phyloP scores from a whole-genome alignment of 2,329 filamentous ascomycete species.

The Penicillium rolfsii region DNA sequence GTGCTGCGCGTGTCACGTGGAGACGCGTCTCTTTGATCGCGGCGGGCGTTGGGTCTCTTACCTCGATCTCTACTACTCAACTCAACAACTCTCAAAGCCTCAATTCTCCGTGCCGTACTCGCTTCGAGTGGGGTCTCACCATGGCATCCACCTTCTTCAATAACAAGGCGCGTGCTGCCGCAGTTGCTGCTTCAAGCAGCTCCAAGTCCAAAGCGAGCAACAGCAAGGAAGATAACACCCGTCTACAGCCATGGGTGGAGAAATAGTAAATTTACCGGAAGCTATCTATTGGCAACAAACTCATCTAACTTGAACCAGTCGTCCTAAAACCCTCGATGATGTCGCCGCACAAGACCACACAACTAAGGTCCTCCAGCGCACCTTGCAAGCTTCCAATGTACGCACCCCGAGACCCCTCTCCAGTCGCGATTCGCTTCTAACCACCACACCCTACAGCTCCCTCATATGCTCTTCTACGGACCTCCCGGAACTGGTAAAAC shows the following conservation, averaged over 20 bases:
- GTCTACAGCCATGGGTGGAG: slow-evolving; percentile 93
- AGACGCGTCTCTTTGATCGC: slow-evolving; percentile 36
- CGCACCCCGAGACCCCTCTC: slow-evolving; percentile 22
- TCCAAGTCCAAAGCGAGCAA: slow-evolving; percentile 68
- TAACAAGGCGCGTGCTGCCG: slow-evolving; percentile 77
- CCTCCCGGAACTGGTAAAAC: slow-evolving; percentile 98
- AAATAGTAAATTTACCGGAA: slow-evolving; percentile 73
- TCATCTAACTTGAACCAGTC: slow-evolving; percentile 57
- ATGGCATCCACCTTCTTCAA: slow-evolving; percentile 90
- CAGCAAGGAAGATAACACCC: slow-evolving; percentile 63
- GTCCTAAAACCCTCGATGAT: slow-evolving; percentile 90
- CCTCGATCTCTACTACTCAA: slow-evolving; percentile 15
- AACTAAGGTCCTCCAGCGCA: slow-evolving; percentile 86
- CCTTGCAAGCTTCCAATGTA: slow-evolving; percentile 90
- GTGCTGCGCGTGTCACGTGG: slow-evolving; percentile 40
- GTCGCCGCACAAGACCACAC: slow-evolving; percentile 98
- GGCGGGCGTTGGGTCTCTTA: slow-evolving; percentile 19
- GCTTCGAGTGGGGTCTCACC: neutral
- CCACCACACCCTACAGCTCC: slow-evolving; percentile 61
- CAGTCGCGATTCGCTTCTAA: slow-evolving; percentile 4
- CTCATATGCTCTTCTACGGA: slow-evolving; percentile 99
- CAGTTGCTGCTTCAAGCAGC: slow-evolving; percentile 73
- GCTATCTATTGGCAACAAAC: neutral
- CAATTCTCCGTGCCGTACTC: neutral
- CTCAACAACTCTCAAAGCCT: slow-evolving; percentile 9